phyloP scores from a whole-genome alignment of 768 basidiomycete genomes.

The Paxillus rubicundulus region DNA sequence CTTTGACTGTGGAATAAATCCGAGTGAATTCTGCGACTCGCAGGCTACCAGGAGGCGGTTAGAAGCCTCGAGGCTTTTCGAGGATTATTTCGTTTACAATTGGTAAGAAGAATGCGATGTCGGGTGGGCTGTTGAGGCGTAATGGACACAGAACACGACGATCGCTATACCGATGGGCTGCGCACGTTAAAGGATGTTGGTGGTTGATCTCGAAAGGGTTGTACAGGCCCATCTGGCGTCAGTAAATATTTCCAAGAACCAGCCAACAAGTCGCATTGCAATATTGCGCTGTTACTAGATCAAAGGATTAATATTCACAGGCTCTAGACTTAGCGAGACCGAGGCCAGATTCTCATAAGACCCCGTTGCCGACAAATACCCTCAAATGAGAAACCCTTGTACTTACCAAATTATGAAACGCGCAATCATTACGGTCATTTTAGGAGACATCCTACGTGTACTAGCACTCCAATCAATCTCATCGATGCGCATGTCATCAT shows the following conservation, averaged over 20 bases:
- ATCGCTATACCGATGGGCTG: not conserved
- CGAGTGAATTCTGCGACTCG: not conserved
- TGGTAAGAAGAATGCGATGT: slow-evolving; percentile 9
- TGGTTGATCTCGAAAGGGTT: slow-evolving; percentile 8
- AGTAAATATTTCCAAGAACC: slow-evolving; percentile 13
- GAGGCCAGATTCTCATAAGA: slow-evolving; percentile 1
- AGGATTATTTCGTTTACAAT: slow-evolving; percentile 1
- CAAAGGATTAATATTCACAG: slow-evolving; percentile 14
- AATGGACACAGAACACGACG: slow-evolving; percentile 19
- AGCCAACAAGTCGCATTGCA: slow-evolving; percentile 3
- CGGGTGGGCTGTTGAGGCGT: slow-evolving; percentile 2
- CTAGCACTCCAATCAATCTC: not conserved
- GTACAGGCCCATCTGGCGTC: slow-evolving; percentile 3
- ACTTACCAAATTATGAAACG: slow-evolving; percentile 7
- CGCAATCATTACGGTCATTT: not conserved
- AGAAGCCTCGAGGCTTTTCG: slow-evolving; percentile 1
- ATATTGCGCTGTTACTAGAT: slow-evolving; percentile 8
- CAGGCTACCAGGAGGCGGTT: not conserved
- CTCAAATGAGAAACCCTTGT: not conserved
- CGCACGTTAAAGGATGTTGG: not conserved
- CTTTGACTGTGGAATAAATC: slow-evolving; percentile 3
- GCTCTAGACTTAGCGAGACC: slow-evolving; percentile 28
- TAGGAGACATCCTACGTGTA: not conserved
- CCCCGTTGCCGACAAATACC: slow-evolving; percentile 2
- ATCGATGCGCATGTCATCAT: not conserved